Evolutionary conservation across 331 rosid genomes (phyloP), one percentile per base, ranked within the genome.

Genomic region (Pyrus hybrid): DNA sequence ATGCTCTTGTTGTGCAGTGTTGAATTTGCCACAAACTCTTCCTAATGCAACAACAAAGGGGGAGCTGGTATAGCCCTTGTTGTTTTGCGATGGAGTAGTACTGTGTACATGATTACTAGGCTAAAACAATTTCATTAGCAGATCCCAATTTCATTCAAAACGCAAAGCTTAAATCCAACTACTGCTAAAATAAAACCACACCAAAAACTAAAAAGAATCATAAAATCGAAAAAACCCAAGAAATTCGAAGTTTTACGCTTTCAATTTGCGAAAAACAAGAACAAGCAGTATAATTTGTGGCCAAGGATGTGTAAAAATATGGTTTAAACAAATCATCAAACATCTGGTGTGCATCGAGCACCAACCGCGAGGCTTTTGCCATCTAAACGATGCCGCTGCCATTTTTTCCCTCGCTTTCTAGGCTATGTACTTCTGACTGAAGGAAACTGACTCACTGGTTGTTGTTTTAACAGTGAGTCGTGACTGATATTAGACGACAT

Each of bases 291-390:
- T 14, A 3, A n/a, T 57, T 57, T 25, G 25, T 11, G 32, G 32
- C 6, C 25, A 6, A 41, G 13, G 72, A 32, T 68, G 57, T 37
- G 33, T 23, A 49, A 68, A 68, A 2, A 49, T 25, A 6, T 69
- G 25, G 13, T 25, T 35, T 2, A 69, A 66, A 49, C 71, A 77
- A 28, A 60, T 49, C 5, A 57, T 74, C 89, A 21, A 82, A 83
- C 86, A 83, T 13, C 3, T 74, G 26, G 80, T 63, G 74, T 56
- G 85, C 87, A 67, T 22, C 9, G 37, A 12, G 63, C 16, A 67
- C 7, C 23, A 90, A 88, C 25, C 85, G 85, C 45, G 96, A 92
- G 2, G 96, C 97, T 81, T 86, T 88, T 20, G 96, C 96, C 97
- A 93, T 67, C 92, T 76, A 66, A 93, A 90, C 61, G 96, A 90